A percentile compares a stretch with the other conserved stretches of the same genome.
These are phyloP conservation scores for Triadica sebifera DNA, from an alignment of 345 rosid genomes.

Conservation along the genomic window DNA sequence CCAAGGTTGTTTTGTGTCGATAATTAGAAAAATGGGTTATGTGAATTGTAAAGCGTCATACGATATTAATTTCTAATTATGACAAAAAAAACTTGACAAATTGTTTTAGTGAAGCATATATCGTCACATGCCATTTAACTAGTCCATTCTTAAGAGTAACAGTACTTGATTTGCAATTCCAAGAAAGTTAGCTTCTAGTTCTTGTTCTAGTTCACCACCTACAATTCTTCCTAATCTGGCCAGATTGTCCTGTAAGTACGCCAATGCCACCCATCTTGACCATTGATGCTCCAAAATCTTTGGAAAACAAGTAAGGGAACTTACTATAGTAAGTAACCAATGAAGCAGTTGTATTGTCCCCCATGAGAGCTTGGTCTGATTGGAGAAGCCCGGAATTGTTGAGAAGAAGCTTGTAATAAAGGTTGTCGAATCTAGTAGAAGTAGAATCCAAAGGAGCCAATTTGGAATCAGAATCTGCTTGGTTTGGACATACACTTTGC, in stretches of 20 bases:
- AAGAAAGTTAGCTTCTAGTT: no score
- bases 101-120: no score
- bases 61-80: no score
- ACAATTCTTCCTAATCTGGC: constrained; percentile 64
- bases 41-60: no score
- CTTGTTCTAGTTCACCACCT: constrained; percentile 46
- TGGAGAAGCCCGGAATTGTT: constrained; percentile 55
- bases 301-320: constrained; percentile 46
- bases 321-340: constrained; percentile 54
- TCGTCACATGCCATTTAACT: no score
- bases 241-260: constrained; percentile 71
- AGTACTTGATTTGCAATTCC: background rate
- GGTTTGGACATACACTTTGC: constrained; percentile 50
- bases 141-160: no score
- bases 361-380: constrained; percentile 68
- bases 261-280: constrained; percentile 77
- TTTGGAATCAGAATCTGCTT: constrained; percentile 39
- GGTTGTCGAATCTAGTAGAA: constrained; percentile 43
- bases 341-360: constrained; percentile 52
- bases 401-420: constrained; percentile 44
- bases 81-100: no score
- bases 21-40: background rate
- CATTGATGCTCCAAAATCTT: constrained; percentile 70
- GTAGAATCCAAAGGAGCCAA: constrained; percentile 9
- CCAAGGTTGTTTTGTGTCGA: constrained; percentile 25